Percentiles rank a stretch among this genome's conserved stretches.
These are phyloP conservation scores for Fusarium dimerum DNA, from an alignment of 2,329 filamentous ascomycete genomes.

Conservation along the genomic window DNA sequence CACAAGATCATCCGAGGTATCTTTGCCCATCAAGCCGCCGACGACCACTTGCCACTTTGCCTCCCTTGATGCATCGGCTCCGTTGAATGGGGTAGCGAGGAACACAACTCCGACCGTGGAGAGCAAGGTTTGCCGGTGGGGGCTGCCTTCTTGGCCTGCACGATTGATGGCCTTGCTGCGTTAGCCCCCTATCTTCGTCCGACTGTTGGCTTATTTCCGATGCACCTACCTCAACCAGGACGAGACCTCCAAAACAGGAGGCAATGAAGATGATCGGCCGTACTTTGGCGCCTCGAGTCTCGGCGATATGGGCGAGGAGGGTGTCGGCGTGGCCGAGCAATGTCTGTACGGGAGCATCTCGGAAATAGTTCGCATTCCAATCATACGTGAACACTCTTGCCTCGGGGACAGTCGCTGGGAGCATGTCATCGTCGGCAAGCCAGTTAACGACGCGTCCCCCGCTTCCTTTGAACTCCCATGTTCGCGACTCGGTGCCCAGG, in stretches of 20 bases:
- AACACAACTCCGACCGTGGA: slow-evolving; percentile 1
- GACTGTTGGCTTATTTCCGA: not conserved
- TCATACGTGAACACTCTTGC: slow-evolving; percentile 8
- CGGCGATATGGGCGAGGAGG: not conserved
- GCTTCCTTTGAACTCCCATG: slow-evolving; percentile 5
- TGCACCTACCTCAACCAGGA: slow-evolving; percentile 1
- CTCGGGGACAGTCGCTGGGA: slow-evolving; percentile 1
- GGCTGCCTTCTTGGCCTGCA: slow-evolving; percentile 1
- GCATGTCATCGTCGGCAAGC: slow-evolving; percentile 4
- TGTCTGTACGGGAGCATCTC: not conserved
- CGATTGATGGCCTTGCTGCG: not conserved
- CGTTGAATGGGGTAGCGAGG: slow-evolving; percentile 5
- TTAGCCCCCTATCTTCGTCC: not conserved
- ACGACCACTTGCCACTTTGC: not conserved
- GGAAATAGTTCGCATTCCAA: slow-evolving; percentile 6
- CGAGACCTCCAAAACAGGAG: slow-evolving; percentile 9
- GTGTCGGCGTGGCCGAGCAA: slow-evolving; percentile 5
- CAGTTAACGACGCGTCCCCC: slow-evolving; percentile 2
- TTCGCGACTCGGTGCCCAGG: slow-evolving; percentile 4
- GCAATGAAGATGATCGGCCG: slow-evolving; percentile 7
- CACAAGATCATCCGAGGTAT: not conserved
- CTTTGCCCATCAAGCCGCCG: not conserved
- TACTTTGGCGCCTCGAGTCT: not conserved
- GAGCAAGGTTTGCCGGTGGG: not conserved
- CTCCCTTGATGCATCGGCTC: not conserved